Evolutionary conservation across 495 filamentous ascomycete species (phyloP).

Genomic region (Xylaria cubensis): DNA sequence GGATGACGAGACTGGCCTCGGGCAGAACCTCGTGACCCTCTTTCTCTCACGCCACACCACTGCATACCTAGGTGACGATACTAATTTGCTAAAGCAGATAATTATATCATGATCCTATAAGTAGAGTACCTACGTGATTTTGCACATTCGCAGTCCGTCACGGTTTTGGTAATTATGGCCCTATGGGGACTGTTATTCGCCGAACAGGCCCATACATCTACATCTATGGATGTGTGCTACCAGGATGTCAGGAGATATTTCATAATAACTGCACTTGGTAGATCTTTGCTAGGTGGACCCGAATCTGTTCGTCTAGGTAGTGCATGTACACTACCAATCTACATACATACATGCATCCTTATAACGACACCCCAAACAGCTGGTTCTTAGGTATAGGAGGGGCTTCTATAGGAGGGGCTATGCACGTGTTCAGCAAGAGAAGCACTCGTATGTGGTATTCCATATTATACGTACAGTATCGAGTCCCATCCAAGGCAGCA

Average conservation of each 20-base stretch:
- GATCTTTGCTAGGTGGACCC: neutral
- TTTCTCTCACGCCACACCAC: constrained; percentile 41
- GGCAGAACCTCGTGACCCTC: constrained; percentile 40
- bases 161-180: neutral
- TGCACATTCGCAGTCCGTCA: neutral
- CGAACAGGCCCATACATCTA: constrained; percentile 2
- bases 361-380: constrained; percentile 19
- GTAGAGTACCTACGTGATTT: neutral
- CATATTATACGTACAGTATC: neutral
- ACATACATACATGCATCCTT: neutral
- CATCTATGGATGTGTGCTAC: neutral
- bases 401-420: constrained; percentile 14
- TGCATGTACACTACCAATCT: neutral
- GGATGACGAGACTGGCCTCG: neutral
- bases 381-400: neutral
- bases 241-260: neutral
- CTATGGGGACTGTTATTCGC: neutral
- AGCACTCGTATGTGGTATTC: neutral
- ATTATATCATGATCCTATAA: neutral
- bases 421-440: constrained; percentile 17
- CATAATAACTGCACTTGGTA: constrained; percentile 14
- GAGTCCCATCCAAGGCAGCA: neutral
- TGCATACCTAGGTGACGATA: constrained; percentile 28
- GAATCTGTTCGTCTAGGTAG: neutral
- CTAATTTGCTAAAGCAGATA: neutral